Evolutionary conservation across 306 rosid genomes (phyloP).

Genomic region (Canavalia ensiformis): DNA sequence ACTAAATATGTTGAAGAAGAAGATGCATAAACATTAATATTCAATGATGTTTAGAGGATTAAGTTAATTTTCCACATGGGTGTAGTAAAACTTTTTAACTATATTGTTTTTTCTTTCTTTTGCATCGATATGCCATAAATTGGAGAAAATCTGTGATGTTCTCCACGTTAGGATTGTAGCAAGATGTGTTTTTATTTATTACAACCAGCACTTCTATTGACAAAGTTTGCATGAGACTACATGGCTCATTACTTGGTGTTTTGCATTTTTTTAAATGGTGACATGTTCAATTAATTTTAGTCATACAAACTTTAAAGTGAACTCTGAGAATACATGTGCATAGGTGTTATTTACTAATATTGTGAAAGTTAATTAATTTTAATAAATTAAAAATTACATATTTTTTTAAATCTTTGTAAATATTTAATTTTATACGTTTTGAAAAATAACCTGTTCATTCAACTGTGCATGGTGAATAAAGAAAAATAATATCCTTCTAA

Average conservation of each 20-base stretch:
- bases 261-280: background rate
- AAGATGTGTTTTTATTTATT: background rate
- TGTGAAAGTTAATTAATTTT: background rate
- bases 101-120: slow-evolving; percentile 17
- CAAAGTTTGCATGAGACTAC: background rate
- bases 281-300: background rate
- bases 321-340: background rate
- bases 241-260: background rate
- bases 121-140: slow-evolving; percentile 3
- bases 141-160: background rate
- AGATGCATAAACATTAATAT: background rate
- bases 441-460: background rate
- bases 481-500: background rate
- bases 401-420: background rate
- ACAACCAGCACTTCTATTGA: background rate
- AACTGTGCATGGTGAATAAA: background rate
- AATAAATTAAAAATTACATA: background rate
- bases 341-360: background rate
- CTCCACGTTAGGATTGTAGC: background rate
- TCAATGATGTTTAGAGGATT: background rate
- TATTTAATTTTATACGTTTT: background rate
- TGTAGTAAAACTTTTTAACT: background rate
- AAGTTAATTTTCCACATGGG: background rate
- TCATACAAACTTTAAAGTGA: background rate
- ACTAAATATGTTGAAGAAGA: background rate